These are phyloP conservation scores for Eucommia ulmoides DNA, from an alignment of 257 asterid species.

Conservation along the genomic window DNA sequence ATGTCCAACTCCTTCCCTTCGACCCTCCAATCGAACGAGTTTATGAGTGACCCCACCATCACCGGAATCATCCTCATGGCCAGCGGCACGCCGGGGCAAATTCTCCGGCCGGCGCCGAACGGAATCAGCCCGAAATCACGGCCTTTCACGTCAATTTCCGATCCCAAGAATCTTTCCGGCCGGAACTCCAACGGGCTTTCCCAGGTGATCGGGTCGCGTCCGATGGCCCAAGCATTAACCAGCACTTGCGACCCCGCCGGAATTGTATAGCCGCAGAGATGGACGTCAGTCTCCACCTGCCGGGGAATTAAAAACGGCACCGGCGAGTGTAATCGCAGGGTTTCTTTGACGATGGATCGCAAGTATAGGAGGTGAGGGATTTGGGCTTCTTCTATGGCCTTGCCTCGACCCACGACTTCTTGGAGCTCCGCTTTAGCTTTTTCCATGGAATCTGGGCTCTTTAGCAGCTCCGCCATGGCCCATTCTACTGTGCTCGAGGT, in stretches of 20 bases:
- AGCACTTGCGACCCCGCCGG: no score
- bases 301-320: conserved; percentile 64
- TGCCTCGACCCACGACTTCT: conserved; percentile 38
- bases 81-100: conserved; percentile 61
- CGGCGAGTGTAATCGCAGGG: conserved; percentile 60
- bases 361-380: conserved; percentile 42
- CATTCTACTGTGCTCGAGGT: conserved; percentile 62
- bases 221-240: no score
- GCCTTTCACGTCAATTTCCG: conserved; percentile 44
- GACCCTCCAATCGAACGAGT: conserved; percentile 53
- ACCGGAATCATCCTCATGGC: conserved; percentile 38
- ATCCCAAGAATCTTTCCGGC: conserved; percentile 45
- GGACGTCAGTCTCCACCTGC: conserved; percentile 30
- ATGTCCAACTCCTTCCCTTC: conserved; percentile 32
- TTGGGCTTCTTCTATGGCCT: conserved; percentile 33
- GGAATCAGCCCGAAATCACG: conserved; percentile 57
- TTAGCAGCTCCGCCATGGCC: conserved; percentile 69
- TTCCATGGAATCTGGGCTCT: conserved; percentile 35
- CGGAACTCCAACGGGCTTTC: conserved; percentile 39
- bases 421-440: conserved; percentile 48
- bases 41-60: conserved; percentile 52
- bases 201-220: conserved; percentile 52
- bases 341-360: conserved; percentile 42
- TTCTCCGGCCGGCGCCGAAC: conserved; percentile 68
- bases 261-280: conserved; percentile 34